These are phyloP conservation scores for Paraphaeosphaeria minitans DNA, from an alignment of 2,329 filamentous ascomycete species.

Conservation along the genomic window DNA sequence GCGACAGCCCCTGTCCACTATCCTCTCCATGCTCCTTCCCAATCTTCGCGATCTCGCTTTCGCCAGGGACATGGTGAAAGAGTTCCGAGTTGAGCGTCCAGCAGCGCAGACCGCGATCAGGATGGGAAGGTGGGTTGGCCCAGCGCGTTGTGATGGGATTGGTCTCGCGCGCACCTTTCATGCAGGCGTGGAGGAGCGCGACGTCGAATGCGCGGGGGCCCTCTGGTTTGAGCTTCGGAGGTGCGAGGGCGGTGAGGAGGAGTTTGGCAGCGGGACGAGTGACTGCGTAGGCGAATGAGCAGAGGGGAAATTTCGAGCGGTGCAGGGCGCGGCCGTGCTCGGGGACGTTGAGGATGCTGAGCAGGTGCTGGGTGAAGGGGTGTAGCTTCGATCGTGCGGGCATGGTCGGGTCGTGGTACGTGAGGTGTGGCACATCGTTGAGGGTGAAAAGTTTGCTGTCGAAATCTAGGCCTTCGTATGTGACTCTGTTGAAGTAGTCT, in stretches of 20 bases:
- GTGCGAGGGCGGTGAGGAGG: constrained; percentile 48
- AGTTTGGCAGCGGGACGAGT: constrained; percentile 47
- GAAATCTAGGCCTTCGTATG: constrained; percentile 34
- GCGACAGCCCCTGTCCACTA: constrained; percentile 34
- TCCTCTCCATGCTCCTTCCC: constrained; percentile 34
- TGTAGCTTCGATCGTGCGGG: constrained; percentile 46
- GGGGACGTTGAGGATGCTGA: constrained; percentile 43
- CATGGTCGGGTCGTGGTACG: constrained; percentile 47
- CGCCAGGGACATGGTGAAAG: constrained; percentile 51
- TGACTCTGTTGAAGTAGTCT: constrained; percentile 47
- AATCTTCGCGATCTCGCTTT: constrained; percentile 46
- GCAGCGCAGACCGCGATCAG: constrained; percentile 45
- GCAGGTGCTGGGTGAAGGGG: constrained; percentile 47
- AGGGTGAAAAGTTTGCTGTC: constrained; percentile 36
- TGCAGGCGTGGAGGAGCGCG: constrained; percentile 49
- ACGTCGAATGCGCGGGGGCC: constrained; percentile 50
- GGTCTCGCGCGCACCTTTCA: constrained; percentile 29
- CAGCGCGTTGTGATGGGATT: constrained; percentile 36
- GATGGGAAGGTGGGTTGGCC: constrained; percentile 28
- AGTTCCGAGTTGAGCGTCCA: constrained; percentile 52
- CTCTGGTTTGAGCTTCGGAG: constrained; percentile 30
- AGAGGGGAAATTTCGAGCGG: constrained; percentile 50
- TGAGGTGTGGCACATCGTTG: constrained; percentile 38
- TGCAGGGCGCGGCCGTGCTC: constrained; percentile 47
- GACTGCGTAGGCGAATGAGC: constrained; percentile 54